These are phyloP conservation scores for Onygenales sp. DNA, from an alignment of 2,329 filamentous ascomycete species.

Conservation along the genomic window DNA sequence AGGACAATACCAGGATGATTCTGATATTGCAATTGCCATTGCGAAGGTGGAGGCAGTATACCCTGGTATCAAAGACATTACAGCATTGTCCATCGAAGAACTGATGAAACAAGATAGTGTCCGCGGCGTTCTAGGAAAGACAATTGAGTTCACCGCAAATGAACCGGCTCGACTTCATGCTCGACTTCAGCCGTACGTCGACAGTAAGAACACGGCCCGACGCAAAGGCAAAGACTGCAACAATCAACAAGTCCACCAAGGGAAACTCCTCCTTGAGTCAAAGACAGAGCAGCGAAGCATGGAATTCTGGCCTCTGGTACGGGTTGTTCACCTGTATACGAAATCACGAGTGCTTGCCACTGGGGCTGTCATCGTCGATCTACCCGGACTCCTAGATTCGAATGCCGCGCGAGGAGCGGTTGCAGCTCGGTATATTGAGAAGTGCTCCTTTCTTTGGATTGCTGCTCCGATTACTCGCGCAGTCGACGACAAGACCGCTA, in stretches of 20 bases:
- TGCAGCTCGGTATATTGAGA: slow-evolving; percentile 50
- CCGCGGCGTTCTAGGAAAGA: slow-evolving; percentile 37
- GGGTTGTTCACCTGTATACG: slow-evolving; percentile 38
- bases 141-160: slow-evolving; percentile 28
- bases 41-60: slow-evolving; percentile 34
- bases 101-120: slow-evolving; percentile 37
- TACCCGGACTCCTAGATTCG: slow-evolving; percentile 51
- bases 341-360: slow-evolving; percentile 43
- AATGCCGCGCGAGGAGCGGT: slow-evolving; percentile 52
- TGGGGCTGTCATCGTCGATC: slow-evolving; percentile 47
- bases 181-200: slow-evolving; percentile 42
- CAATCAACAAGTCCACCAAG: slow-evolving; percentile 4
- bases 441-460: slow-evolving; percentile 52
- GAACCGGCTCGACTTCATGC: slow-evolving; percentile 35
- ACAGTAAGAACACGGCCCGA: slow-evolving; percentile 43
- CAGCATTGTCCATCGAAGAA: slow-evolving; percentile 24
- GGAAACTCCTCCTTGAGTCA: not conserved
- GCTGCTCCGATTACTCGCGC: slow-evolving; percentile 53
- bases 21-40: slow-evolving; percentile 34
- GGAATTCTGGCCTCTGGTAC: slow-evolving; percentile 34
- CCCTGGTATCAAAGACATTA: slow-evolving; percentile 30
- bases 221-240: slow-evolving; percentile 5
- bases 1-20: slow-evolving; percentile 30
- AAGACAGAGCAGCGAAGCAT: slow-evolving; percentile 16
- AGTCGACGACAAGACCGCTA: slow-evolving; percentile 51